Conservation (phyloP, 176 grass and related monocot genomes). For the Aegilops umbellulata region DNA sequence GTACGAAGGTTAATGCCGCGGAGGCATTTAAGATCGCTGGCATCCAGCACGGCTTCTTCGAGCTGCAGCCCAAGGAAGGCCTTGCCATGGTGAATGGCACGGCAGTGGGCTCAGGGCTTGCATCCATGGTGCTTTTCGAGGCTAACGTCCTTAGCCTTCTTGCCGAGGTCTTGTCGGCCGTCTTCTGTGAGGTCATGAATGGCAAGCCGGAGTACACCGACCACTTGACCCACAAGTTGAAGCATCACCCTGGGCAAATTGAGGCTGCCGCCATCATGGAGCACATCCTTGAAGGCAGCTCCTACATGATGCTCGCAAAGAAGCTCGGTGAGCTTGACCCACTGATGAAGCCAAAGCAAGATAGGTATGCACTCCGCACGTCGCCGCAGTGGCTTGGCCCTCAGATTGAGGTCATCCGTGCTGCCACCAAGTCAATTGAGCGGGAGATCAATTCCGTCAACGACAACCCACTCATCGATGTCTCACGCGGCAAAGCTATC, state of each 20-base stretch:
- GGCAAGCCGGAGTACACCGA: conserved; percentile 88
- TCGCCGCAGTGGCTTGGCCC: conserved; percentile 92
- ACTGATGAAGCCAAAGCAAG: conserved; percentile 87
- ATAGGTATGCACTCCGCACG: conserved; percentile 87
- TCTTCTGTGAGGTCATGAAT: conserved; percentile 90
- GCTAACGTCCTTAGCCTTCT: conserved; percentile 63
- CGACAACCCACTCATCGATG: conserved; percentile 88
- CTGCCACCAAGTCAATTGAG: conserved; percentile 68
- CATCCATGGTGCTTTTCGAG: conserved; percentile 72
- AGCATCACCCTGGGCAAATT: conserved; percentile 88
- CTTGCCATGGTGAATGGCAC: conserved; percentile 91
- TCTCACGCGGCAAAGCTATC: conserved; percentile 62
- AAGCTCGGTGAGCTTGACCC: conserved; percentile 76
- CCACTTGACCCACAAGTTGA: conserved; percentile 86
- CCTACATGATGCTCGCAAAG: conserved; percentile 65
- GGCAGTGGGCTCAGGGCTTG: conserved; percentile 74
- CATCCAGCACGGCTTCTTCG: conserved; percentile 56
- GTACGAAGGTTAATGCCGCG: conserved; percentile 32
- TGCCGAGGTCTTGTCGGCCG: conserved; percentile 65
- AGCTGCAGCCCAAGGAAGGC: conserved; percentile 90
- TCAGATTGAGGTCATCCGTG: conserved; percentile 83
- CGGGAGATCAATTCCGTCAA: conserved; percentile 92
- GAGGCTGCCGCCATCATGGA: conserved; percentile 94
- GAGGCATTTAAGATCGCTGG: conserved; percentile 64
- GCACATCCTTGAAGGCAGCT: conserved; percentile 76